A percentile compares a stretch with the other conserved stretches of the same genome.
These are phyloP conservation scores for Wickerhamomyces chaumierensis DNA, from an alignment of 805 yeast genomes.

Conservation along the genomic window DNA sequence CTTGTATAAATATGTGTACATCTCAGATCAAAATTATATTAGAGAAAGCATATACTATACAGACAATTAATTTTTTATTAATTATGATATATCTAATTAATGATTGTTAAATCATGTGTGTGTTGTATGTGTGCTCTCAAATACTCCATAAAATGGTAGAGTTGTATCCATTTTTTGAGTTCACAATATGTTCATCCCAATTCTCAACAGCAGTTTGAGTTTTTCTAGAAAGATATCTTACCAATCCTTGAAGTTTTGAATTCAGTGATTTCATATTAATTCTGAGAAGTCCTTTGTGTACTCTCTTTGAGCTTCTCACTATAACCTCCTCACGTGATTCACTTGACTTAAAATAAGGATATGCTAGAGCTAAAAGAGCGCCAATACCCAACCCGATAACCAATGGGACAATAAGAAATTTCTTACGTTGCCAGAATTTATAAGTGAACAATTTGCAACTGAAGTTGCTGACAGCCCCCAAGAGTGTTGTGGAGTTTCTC, in stretches of 20 bases:
- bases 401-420: conserved; percentile 4
- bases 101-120: no score
- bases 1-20: not conserved
- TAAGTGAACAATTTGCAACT: conserved; percentile 3
- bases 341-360: conserved; percentile 3
- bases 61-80: no score
- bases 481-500: conserved; percentile 6
- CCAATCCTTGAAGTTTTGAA: not conserved
- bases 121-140: no score
- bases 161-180: conserved; percentile 3
- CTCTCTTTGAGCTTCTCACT: not conserved
- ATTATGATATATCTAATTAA: no score
- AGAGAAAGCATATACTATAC: no score
- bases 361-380: conserved; percentile 11
- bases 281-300: not conserved
- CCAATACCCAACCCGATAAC: conserved; percentile 18
- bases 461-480: conserved; percentile 1
- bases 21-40: not conserved
- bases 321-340: conserved; percentile 1
- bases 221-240: not conserved
- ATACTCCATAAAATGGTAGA: not conserved
- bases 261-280: not conserved
- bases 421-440: conserved; percentile 7
- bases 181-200: conserved; percentile 5
- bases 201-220: not conserved